Percentiles rank a stretch among this genome's conserved stretches.
Evolutionary conservation across 2,329 filamentous ascomycete genomes (phyloP).

Genomic region (Diaporthe nobilis): DNA sequence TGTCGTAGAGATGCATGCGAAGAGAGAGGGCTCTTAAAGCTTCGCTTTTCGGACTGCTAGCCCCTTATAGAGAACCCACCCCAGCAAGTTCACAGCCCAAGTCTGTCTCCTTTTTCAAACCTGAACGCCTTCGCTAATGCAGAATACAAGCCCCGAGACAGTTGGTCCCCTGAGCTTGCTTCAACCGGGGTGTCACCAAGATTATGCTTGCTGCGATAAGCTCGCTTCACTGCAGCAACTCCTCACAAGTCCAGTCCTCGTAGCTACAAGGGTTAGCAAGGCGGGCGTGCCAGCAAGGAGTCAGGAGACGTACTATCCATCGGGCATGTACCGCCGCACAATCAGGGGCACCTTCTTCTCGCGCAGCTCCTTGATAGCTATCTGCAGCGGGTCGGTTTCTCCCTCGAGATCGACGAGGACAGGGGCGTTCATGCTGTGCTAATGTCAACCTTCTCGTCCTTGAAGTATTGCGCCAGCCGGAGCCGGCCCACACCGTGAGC

Average conservation of each 20-base stretch:
- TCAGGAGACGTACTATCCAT: conserved; percentile 83
- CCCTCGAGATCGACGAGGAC: conserved; percentile 97
- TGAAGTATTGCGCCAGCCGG: not conserved
- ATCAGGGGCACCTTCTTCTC: conserved; percentile 99
- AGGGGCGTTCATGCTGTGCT: conserved; percentile 90
- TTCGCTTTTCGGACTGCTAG: conserved; percentile 6
- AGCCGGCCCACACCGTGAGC: not conserved
- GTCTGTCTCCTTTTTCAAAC: conserved; percentile 40
- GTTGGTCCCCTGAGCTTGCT: conserved; percentile 33
- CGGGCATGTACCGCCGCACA: conserved; percentile 93
- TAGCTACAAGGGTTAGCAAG: conserved; percentile 71
- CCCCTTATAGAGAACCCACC: not conserved
- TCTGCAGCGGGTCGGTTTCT: conserved; percentile 97
- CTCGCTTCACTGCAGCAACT: conserved; percentile 75
- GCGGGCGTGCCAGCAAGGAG: conserved; percentile 28
- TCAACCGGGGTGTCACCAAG: conserved; percentile 28
- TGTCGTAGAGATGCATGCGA: conserved; percentile 3
- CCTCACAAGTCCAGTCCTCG: conserved; percentile 99
- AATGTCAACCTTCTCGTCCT: conserved; percentile 44
- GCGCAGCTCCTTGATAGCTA: conserved; percentile 95
- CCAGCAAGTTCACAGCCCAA: conserved; percentile 12
- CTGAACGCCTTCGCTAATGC: conserved; percentile 52
- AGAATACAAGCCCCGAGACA: conserved; percentile 40
- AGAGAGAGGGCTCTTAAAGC: not conserved
- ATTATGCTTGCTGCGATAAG: not conserved